These are phyloP conservation scores for Volvox reticuliferus DNA, from an alignment of 139 green algal genomes.

Conservation along the genomic window DNA sequence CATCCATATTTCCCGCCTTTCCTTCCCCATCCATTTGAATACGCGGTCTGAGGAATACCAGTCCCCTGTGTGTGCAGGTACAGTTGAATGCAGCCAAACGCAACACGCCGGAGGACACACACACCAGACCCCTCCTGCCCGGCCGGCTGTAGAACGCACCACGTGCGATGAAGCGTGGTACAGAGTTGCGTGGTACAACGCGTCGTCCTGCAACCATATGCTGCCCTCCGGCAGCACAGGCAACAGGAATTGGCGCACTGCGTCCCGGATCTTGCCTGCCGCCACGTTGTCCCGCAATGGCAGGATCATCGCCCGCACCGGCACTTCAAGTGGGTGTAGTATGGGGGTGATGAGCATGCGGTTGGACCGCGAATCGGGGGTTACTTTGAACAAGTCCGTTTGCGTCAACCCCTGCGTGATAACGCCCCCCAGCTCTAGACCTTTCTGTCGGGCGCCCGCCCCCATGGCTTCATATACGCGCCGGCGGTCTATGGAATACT, in stretches of 20 bases:
- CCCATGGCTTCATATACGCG: slow-evolving; percentile 63
- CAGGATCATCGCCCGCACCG: slow-evolving; percentile 73
- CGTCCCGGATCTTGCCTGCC: slow-evolving; percentile 26
- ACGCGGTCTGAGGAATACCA: too few species aligned
- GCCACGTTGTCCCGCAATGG: slow-evolving; percentile 58
- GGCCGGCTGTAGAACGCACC: slow-evolving; percentile 44
- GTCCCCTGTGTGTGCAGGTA: too few species aligned
- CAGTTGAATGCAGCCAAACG: too few species aligned
- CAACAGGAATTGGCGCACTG: slow-evolving; percentile 58
- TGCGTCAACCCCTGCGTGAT: slow-evolving; percentile 65
- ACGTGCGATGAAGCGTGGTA: slow-evolving; percentile 77
- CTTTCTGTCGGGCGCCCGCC: slow-evolving; percentile 34
- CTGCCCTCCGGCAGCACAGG: slow-evolving; percentile 49
- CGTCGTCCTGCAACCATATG: slow-evolving; percentile 75
- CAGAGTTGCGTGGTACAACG: slow-evolving; percentile 75
- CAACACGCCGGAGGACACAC: too few species aligned
- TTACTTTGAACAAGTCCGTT: slow-evolving; percentile 57
- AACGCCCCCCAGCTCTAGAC: slow-evolving; percentile 54
- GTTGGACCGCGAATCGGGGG: slow-evolving; percentile 1
- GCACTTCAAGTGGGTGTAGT: slow-evolving; percentile 44
- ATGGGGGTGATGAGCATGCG: slow-evolving; percentile 42
- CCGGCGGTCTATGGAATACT: slow-evolving; percentile 41
- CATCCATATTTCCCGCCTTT: too few species aligned
- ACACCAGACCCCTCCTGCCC: too few species aligned
- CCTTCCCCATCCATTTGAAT: too few species aligned